Evolutionary conservation across 106 monocot genomes (phyloP).

Genomic region (Chionographis japonica): DNA sequence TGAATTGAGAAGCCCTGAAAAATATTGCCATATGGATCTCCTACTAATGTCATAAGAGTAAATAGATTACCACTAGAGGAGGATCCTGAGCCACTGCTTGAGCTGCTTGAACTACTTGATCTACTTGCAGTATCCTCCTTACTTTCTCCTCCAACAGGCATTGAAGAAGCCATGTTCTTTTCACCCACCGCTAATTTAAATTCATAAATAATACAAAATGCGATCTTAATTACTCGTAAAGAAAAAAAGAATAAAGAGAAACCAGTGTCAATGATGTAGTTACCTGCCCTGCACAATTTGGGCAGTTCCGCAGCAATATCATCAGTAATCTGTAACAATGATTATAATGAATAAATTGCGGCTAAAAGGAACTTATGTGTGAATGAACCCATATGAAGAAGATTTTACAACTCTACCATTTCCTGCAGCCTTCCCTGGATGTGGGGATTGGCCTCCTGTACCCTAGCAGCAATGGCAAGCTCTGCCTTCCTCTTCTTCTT

Average conservation of each 20-base stretch:
- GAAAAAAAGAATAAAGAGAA: neutral
- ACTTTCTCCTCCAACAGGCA: constrained; percentile 24
- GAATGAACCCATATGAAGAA: neutral
- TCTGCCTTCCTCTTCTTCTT: constrained; percentile 72
- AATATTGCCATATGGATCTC: neutral
- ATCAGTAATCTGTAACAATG: constrained; percentile 28
- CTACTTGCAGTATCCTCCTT: constrained; percentile 36
- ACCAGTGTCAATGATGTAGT: neutral
- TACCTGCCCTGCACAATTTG: constrained; percentile 43
- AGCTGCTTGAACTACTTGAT: constrained; percentile 64
- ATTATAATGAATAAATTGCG: neutral
- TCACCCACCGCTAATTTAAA: constrained; percentile 11
- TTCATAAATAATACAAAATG: neutral
- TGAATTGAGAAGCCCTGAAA: no score
- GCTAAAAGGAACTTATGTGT: neutral
- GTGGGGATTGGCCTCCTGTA: constrained; percentile 13
- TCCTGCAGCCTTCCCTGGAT: constrained; percentile 18
- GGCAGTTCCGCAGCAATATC: constrained; percentile 22
- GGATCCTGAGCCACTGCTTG: constrained; percentile 64
- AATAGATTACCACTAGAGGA: constrained; percentile 46
- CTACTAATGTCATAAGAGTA: neutral
- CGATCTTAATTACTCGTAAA: no score
- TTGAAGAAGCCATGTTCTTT: constrained; percentile 28
- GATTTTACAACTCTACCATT: constrained; percentile 21
- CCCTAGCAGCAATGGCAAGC: constrained; percentile 40